Base-by-base conservation (phyloP, 1,284 basidiomycete genomes). In the Ustilago curta region DNA sequence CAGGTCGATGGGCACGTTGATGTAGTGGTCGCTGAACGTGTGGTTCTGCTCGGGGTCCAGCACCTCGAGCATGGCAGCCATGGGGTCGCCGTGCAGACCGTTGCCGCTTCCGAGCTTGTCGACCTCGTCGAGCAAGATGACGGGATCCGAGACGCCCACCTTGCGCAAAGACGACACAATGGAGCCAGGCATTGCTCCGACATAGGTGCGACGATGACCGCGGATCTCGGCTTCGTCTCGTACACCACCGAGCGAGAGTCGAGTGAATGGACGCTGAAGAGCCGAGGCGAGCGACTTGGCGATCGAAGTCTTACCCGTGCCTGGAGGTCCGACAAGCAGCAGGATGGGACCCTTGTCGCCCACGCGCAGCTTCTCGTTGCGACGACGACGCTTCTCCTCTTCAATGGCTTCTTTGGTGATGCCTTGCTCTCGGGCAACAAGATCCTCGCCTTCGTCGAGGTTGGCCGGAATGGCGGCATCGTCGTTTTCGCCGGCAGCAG, bases 331-430 rank as follows among this genome's bases (percentile, higher is more conserved):
- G 42, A 87, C 89, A 62, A 87, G 91, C 88, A 95, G 84, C 18
- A 95, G 86, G 66, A 95, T 95, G 0, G 94, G 93, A 0, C 92
- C 93, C 78, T 92, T 75, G 62, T 82, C 78, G 27, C 60, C 65
- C 12, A 80, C 72, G 25, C 62, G 61, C 48, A 76, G 42, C 67
- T 64, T 78, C 50, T 75, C 73, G 56, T 73, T 75, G 44, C 66
- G 70, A 32, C 67, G 67, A 9, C 70, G 66, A 8, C 63, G 61
- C 52, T 58, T 57, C 59, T 72, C 77, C 31, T 63, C 44, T 21
- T 76, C 70, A 23, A 69, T 53, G 35, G 73, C 70, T 23, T 72
- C 69, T 48, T 69, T 65, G 14, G 64, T 65, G 47, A 65, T 59
- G 43, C 65, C 69, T 25, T 69, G 71, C 37, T 59, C 59, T 32